phyloP scores from a whole-genome alignment of 1,139 yeast genomes.

The Hanseniaspora gamundiae region DNA sequence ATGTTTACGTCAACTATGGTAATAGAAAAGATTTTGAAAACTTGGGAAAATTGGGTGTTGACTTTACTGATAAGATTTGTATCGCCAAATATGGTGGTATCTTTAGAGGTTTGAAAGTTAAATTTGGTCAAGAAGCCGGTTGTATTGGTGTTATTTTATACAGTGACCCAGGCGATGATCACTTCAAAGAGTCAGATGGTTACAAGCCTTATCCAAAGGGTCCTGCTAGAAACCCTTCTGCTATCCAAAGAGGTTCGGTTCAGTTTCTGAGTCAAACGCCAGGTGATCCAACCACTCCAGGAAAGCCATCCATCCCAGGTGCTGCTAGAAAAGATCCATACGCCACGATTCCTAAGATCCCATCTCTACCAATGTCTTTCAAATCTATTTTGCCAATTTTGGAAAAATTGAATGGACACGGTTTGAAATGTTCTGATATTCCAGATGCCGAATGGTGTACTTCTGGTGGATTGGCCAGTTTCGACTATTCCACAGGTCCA shows the following conservation, averaged over 20 bases:
- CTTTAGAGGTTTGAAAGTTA: conserved; percentile 56
- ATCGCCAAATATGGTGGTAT: conserved; percentile 48
- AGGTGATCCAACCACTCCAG: conserved; percentile 88
- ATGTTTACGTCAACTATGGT: conserved; percentile 53
- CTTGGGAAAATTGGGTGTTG: conserved; percentile 34
- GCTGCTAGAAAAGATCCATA: conserved; percentile 38
- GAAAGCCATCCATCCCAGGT: conserved; percentile 53
- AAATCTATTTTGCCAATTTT: conserved; percentile 47
- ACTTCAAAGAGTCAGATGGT: conserved; percentile 37
- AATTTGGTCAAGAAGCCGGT: conserved; percentile 53
- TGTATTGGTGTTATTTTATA: conserved; percentile 49
- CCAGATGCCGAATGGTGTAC: conserved; percentile 26
- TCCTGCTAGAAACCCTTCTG: conserved; percentile 54
- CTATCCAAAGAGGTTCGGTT: conserved; percentile 76
- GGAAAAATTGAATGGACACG: conserved; percentile 41
- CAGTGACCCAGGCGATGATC: conserved; percentile 60
- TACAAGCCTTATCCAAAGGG: conserved; percentile 52
- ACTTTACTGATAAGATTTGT: conserved; percentile 41
- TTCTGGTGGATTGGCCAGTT: conserved; percentile 33
- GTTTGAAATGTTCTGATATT: conserved; percentile 26
- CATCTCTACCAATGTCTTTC: conserved; percentile 50
- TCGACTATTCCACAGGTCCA: conserved; percentile 52
- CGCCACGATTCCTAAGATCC: conserved; percentile 43
- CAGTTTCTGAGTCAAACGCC: conserved; percentile 66
- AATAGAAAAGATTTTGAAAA: conserved; percentile 39